Conservation (phyloP, 495 filamentous ascomycete genomes). For the Aspergillus steynii region DNA sequence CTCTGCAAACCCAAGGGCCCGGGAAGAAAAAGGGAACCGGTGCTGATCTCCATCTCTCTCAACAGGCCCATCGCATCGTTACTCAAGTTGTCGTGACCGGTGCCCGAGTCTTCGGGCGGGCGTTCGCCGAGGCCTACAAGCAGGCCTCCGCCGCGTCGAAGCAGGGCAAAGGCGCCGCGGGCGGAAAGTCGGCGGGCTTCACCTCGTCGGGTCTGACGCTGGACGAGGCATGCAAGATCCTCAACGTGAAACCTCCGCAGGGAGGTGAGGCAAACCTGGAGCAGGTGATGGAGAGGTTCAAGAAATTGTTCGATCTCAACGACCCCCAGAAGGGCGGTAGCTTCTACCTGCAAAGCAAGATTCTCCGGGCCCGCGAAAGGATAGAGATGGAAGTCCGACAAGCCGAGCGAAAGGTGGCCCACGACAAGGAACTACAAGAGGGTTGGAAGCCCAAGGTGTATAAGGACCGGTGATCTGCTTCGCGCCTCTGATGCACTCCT, state of each 20-base stretch:
- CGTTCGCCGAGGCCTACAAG: conserved; percentile 87
- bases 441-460: conserved; percentile 95
- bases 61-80: conserved; percentile 90
- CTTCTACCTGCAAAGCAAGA: conserved; percentile 97
- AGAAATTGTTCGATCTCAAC: conserved; percentile 90
- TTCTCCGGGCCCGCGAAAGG: conserved; percentile 84
- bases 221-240: conserved; percentile 95
- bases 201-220: conserved; percentile 75
- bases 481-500: background rate
- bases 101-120: conserved; percentile 86
- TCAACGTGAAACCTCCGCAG: conserved; percentile 89
- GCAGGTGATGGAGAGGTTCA: conserved; percentile 80
- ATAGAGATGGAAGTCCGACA: conserved; percentile 76
- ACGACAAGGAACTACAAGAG: conserved; percentile 70
- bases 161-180: conserved; percentile 50
- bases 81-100: conserved; percentile 89
- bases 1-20: background rate
- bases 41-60: conserved; percentile 1
- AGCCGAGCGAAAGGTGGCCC: conserved; percentile 47
- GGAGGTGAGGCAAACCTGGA: conserved; percentile 75
- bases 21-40: background rate
- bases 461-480: conserved; percentile 67
- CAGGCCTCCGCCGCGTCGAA: conserved; percentile 85
- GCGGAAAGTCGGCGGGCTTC: conserved; percentile 47
- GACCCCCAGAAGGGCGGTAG: conserved; percentile 93